Evolutionary conservation across 2,329 filamentous ascomycete species (phyloP).

Genomic region (Tolypocladium sp.): DNA sequence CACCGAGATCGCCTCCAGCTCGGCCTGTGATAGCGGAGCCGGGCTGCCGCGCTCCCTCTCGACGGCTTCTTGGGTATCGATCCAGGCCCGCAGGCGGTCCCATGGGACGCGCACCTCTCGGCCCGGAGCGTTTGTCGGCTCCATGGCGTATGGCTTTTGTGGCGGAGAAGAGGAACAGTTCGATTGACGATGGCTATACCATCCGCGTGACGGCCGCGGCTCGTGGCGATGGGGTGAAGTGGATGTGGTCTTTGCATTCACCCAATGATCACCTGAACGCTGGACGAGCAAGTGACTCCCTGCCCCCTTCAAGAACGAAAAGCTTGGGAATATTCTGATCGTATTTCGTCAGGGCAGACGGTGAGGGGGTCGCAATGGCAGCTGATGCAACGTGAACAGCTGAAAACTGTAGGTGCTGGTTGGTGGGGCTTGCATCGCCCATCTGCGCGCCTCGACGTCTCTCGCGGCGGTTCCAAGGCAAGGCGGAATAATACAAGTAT

Average conservation of each 20-base stretch:
- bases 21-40: conserved; percentile 24
- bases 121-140: background rate
- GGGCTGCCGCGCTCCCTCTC: conserved; percentile 20
- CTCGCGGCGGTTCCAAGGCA: no score
- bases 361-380: background rate
- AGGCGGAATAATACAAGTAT: no score
- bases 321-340: background rate
- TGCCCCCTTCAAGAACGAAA: no score
- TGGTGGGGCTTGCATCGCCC: background rate
- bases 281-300: no score
- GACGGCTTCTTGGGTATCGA: conserved; percentile 27
- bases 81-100: conserved; percentile 27
- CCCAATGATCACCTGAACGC: no score
- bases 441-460: background rate
- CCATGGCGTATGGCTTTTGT: background rate
- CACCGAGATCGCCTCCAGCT: conserved; percentile 29
- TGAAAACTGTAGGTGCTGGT: no score
- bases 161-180: background rate
- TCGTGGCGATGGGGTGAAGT: background rate
- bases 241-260: background rate
- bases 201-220: background rate
- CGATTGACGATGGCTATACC: background rate
- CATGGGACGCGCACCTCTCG: conserved; percentile 15
- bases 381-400: background rate
- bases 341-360: background rate